Percentiles rank a stretch among this genome's conserved stretches.
Evolutionary conservation across 2,329 filamentous ascomycete genomes (phyloP).

Genomic region (Bipolaris cookei): DNA sequence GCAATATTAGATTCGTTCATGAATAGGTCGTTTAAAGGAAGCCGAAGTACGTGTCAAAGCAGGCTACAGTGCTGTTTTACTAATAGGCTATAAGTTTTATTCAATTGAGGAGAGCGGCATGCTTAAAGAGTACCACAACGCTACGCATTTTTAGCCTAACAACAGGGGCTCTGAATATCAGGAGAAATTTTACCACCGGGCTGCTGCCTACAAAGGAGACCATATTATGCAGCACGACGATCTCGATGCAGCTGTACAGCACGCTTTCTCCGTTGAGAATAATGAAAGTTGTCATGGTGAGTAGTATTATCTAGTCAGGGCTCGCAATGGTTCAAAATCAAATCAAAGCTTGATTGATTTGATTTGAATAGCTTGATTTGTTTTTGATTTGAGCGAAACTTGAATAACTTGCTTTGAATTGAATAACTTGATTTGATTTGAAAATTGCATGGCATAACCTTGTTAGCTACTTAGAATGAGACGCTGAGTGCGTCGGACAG

Average conservation of each 20-base stretch:
- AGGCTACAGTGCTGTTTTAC: neutral
- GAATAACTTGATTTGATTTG: too few relatives aligned
- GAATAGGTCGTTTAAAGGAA: neutral
- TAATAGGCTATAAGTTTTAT: neutral
- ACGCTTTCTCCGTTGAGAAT: slow-evolving; percentile 15
- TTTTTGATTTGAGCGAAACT: too few relatives aligned
- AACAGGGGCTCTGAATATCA: neutral
- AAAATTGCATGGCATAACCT: too few relatives aligned
- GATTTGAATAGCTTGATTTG: too few relatives aligned
- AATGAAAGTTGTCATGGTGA: slow-evolving; percentile 17
- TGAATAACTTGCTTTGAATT: too few relatives aligned
- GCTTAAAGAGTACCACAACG: neutral
- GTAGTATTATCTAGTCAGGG: slow-evolving; percentile 14
- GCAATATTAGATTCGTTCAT: neutral
- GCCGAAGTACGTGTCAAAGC: neutral
- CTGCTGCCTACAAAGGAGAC: neutral
- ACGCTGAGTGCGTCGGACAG: too few relatives aligned
- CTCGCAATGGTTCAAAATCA: too few relatives aligned
- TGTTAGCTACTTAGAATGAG: too few relatives aligned
- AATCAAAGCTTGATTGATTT: too few relatives aligned
- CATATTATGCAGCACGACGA: neutral
- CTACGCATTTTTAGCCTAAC: neutral
- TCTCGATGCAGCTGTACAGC: neutral
- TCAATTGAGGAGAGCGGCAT: neutral
- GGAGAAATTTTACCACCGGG: neutral